Evolutionary conservation across 2,329 filamentous ascomycete species (phyloP), one percentile per base, ranked within the genome.

Genomic region (Truncatella angustata): DNA sequence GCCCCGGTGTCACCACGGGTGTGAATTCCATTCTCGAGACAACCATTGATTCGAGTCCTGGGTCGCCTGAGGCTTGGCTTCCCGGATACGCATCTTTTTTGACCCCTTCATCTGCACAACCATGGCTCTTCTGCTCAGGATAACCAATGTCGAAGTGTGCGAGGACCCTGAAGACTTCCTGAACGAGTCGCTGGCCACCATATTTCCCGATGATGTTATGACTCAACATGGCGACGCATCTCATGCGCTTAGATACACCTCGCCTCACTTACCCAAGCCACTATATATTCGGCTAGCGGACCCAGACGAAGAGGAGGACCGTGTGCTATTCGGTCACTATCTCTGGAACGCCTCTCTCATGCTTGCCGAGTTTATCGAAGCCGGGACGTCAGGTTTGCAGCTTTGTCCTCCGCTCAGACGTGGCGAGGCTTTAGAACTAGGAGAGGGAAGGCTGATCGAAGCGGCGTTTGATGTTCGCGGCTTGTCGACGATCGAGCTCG

Each of bases 311-410:
- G 81, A 85, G 50, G 69, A 75, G 26, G 79, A 84, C 59, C 71
- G 85, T 46, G 66, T 69, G 18, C 76, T 90, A 40, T 90, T 89
- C 64, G 83, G 84, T 55, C 87, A 91, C 64, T 89, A 86, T 66
- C 69, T 90, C 23, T 91, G 87, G 87, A 91, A 91, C 68, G 76
- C 86, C 5, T 77, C 74, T 16, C 66, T 85, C 44, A 66, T 80
- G 56, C 70, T 82, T 1, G 79, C 78, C 7, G 80, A 82, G 66
- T 69, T 82, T 24, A 69, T 84, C 51, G 81, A 84, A 64, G 72
- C 73, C 6, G 76, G 74, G 37, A 70, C 73, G 5, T 59, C 79
- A 37, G 26, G 16, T 3, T 4, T 32, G 20, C 11, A 52, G n/a
- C 18, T 30, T 37, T 14, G 16, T 23, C 4, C 26, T 39, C 12